Conservation (phyloP, 345 rosid species). For the Linum lewisii region DNA sequence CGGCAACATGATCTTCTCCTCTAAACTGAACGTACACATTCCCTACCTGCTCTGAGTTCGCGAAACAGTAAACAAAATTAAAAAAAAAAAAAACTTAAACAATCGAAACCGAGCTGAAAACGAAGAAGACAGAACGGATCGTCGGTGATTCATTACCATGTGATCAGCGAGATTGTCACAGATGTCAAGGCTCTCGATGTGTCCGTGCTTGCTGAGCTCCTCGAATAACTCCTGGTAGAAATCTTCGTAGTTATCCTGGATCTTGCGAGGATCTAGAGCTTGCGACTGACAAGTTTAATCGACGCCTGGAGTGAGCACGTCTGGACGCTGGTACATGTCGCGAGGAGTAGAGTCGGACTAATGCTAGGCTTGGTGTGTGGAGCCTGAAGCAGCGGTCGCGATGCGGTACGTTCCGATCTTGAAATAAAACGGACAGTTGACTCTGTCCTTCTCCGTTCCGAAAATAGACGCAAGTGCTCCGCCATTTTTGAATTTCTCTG, state of each 20-base stretch:
- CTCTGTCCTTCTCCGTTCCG: too few relatives aligned
- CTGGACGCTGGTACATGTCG: conserved; percentile 77
- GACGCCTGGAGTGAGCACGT: conserved; percentile 60
- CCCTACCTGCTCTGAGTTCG: conserved; percentile 34
- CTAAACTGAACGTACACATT: conserved; percentile 69
- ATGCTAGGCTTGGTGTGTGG: conserved; percentile 46
- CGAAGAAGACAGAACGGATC: not conserved
- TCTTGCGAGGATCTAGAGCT: conserved; percentile 47
- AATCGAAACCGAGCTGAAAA: not conserved
- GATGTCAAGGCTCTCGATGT: conserved; percentile 52
- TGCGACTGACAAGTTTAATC: conserved; percentile 32
- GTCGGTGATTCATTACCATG: conserved; percentile 34
- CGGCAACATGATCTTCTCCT: conserved; percentile 69
- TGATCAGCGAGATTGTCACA: conserved; percentile 75
- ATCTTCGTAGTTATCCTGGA: conserved; percentile 58
- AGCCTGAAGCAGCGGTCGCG: too few relatives aligned
- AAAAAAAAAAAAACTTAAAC: not conserved
- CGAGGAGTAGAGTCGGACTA: conserved; percentile 65
- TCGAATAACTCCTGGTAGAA: conserved; percentile 63
- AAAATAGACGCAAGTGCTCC: too few relatives aligned
- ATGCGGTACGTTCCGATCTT: too few relatives aligned
- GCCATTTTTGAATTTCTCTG: too few relatives aligned
- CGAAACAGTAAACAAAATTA: not conserved
- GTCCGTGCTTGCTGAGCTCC: conserved; percentile 62
- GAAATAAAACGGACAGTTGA: too few relatives aligned